These are phyloP conservation scores for Thermoascus crustaceus DNA, from an alignment of 2,329 filamentous ascomycete species.

Conservation along the genomic window DNA sequence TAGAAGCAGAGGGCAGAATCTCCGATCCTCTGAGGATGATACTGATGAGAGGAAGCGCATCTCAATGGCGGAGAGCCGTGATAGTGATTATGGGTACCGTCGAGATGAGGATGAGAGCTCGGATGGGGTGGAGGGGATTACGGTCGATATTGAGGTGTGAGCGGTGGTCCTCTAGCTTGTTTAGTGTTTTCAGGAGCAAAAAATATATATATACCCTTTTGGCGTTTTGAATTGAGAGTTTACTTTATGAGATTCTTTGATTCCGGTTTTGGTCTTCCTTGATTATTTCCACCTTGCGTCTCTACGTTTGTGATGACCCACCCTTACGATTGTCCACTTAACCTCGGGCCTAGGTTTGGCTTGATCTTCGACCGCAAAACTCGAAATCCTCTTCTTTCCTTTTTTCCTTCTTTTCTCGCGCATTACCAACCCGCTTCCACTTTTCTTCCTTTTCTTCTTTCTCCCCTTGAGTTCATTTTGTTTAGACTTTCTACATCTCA, in stretches of 20 bases:
- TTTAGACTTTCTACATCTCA: too few species aligned
- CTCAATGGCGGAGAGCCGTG: conserved; percentile 2
- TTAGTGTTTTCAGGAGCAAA: too few species aligned
- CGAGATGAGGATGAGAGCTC: conserved; percentile 24
- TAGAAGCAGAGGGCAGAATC: conserved; percentile 3
- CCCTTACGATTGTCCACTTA: too few species aligned
- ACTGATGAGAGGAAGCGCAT: conserved; percentile 7
- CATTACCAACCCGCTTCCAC: background rate
- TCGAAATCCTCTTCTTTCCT: conserved; percentile 6
- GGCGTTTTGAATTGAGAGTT: too few species aligned
- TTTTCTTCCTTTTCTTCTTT: too few species aligned
- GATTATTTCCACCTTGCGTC: too few species aligned
- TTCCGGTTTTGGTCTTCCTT: conserved; percentile 1
- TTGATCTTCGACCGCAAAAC: too few species aligned
- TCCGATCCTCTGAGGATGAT: conserved; percentile 3
- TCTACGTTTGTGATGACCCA: too few species aligned
- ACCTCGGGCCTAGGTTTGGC: too few species aligned
- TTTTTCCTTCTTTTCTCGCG: conserved; percentile 10
- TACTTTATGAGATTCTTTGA: background rate
- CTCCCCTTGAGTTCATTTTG: too few species aligned
- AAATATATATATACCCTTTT: too few species aligned
- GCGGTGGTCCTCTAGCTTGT: too few species aligned
- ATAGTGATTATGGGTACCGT: conserved; percentile 6
- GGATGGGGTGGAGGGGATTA: conserved; percentile 31
- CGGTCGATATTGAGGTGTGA: conserved; percentile 32